Percentiles rank a stretch among this genome's conserved stretches.
Conservation (phyloP, 257 asterid genomes). For the Ophiorrhiza pumila region DNA sequence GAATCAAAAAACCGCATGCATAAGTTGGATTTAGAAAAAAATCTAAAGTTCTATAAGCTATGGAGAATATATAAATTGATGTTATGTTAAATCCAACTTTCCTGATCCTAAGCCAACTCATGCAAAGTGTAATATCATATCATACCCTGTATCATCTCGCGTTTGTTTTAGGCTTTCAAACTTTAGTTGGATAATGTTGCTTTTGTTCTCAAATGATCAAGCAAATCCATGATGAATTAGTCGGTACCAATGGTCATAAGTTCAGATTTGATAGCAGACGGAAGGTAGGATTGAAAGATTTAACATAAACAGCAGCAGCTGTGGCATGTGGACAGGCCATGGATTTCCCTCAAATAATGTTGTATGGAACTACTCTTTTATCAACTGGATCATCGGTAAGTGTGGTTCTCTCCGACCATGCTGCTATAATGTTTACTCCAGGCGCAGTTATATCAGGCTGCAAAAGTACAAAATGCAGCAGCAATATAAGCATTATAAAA, state of each 20-base stretch:
- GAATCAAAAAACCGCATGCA: too few species aligned
- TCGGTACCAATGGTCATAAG: conserved; percentile 62
- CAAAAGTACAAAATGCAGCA: background rate
- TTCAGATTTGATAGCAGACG: conserved; percentile 67
- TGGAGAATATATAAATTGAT: too few species aligned
- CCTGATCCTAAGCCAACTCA: too few species aligned
- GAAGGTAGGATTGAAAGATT: conserved; percentile 55
- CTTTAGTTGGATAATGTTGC: background rate
- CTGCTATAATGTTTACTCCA: conserved; percentile 68
- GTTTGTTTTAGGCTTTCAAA: too few species aligned
- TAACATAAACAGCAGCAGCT: conserved; percentile 63
- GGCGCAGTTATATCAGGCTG: conserved; percentile 76
- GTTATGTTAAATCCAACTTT: too few species aligned
- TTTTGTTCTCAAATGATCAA: background rate
- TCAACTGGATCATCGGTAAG: conserved; percentile 42
- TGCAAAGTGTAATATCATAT: too few species aligned
- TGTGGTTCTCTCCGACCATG: conserved; percentile 52
- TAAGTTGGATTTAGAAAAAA: too few species aligned
- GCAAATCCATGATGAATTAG: background rate
- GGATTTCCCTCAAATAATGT: conserved; percentile 61
- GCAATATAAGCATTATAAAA: background rate
- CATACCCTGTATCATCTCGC: too few species aligned
- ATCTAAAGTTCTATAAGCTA: too few species aligned
- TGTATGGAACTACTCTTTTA: conserved; percentile 38
- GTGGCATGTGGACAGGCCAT: conserved; percentile 83